These are phyloP conservation scores for Pseudocercospora fijiensis DNA, from an alignment of 2,329 filamentous ascomycete genomes.

Conservation along the genomic window DNA sequence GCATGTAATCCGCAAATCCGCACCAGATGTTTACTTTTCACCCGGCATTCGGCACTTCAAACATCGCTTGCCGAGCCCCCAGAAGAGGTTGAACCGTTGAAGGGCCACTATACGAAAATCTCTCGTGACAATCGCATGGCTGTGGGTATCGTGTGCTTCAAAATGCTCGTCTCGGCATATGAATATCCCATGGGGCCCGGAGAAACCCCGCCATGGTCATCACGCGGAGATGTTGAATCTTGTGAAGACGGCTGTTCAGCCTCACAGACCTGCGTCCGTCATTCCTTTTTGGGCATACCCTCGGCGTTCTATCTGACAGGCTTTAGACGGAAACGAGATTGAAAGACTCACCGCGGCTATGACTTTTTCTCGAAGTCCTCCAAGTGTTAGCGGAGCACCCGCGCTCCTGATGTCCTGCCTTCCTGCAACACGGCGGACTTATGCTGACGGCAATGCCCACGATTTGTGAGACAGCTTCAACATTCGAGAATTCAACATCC, in stretches of 20 bases:
- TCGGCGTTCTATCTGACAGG: conserved; percentile 3
- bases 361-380: neutral
- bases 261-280: neutral
- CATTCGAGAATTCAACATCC: neutral
- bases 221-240: neutral
- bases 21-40: neutral
- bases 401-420: neutral
- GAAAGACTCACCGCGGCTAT: neutral
- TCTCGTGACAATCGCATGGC: neutral
- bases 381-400: neutral
- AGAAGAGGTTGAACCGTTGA: neutral
- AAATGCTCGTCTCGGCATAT: neutral
- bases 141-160: neutral
- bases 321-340: conserved; percentile 5
- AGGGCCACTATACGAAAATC: neutral
- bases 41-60: conserved; percentile 1
- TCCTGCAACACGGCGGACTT: neutral
- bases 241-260: neutral
- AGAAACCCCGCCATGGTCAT: neutral
- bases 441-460: neutral
- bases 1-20: neutral
- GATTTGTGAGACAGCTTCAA: neutral
- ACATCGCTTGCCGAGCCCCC: neutral
- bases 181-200: neutral
- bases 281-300: conserved; percentile 4